These are phyloP conservation scores for Mucuna pruriens DNA, from an alignment of 306 rosid genomes.

Conservation along the genomic window DNA sequence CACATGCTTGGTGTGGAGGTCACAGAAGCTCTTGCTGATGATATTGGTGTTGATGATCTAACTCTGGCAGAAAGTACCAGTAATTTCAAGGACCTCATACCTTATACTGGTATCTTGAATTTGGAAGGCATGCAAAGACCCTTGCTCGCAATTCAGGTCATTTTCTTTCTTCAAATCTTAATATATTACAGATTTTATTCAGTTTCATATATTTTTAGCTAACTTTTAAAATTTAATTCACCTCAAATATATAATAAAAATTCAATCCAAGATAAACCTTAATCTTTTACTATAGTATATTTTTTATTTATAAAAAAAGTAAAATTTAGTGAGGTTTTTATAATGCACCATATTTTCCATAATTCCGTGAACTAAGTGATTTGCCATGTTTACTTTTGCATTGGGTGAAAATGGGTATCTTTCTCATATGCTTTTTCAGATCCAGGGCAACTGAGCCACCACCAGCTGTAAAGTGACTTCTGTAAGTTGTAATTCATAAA, in stretches of 20 bases:
- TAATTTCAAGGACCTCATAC: constrained; percentile 67
- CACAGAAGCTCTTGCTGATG: constrained; percentile 65
- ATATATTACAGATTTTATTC: not conserved
- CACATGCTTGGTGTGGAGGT: constrained; percentile 76
- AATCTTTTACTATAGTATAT: too few species aligned
- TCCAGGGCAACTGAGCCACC: not conserved
- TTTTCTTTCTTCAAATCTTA: not conserved
- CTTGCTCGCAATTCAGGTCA: constrained; percentile 83
- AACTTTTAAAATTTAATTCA: not conserved
- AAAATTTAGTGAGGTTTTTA: too few species aligned
- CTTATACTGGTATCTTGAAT: constrained; percentile 70
- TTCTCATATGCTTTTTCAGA: not conserved
- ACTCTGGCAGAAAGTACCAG: constrained; percentile 62
- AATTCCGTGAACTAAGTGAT: too few species aligned
- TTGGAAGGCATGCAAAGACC: constrained; percentile 89
- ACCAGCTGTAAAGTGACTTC: not conserved
- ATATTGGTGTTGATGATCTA: constrained; percentile 62
- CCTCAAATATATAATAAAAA: too few species aligned
- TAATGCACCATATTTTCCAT: too few species aligned
- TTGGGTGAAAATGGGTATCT: not conserved
- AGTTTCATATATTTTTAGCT: not conserved
- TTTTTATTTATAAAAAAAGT: too few species aligned
- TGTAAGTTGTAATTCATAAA: constrained; percentile 3
- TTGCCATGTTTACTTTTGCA: too few species aligned
- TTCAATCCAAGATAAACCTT: too few species aligned